phyloP scores from a whole-genome alignment of 73 alveolate species.

The Paramecium biaurelia region DNA sequence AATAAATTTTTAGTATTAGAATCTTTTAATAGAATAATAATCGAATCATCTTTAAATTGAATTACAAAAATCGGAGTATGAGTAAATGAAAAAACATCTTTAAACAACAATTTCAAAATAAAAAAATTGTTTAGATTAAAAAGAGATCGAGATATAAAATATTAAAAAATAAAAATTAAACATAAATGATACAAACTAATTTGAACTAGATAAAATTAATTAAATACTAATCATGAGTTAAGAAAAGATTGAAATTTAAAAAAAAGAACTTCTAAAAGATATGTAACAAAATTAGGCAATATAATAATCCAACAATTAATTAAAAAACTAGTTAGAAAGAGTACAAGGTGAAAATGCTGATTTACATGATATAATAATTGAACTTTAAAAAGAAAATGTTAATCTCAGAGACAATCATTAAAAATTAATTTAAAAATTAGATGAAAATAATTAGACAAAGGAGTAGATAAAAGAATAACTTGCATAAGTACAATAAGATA shows the following conservation, averaged over 20 bases:
- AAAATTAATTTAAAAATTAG: not conserved
- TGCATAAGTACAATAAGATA: not conserved
- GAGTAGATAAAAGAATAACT: not conserved
- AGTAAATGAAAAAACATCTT: not conserved
- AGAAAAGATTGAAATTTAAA: not conserved
- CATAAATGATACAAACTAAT: not conserved
- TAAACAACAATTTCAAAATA: not conserved
- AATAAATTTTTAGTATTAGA: not conserved
- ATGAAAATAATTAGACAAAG: not conserved
- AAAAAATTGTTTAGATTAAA: not conserved
- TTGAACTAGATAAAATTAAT: not conserved
- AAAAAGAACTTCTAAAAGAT: not conserved
- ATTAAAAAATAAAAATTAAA: not conserved
- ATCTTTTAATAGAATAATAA: not conserved
- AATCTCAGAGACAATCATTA: not conserved
- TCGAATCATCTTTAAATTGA: not conserved
- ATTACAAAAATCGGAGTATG: not conserved
- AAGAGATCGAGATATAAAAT: not conserved
- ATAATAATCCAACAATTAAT: not conserved
- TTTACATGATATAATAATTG: not conserved
- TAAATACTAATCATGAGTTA: not conserved
- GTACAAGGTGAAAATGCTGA: constrained; percentile 4
- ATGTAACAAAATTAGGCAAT: not conserved
- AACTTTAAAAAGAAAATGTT: constrained; percentile 9
- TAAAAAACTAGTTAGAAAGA: not conserved